Conservation (phyloP, 306 rosid genomes). For the Cicer pinnatifidum region DNA sequence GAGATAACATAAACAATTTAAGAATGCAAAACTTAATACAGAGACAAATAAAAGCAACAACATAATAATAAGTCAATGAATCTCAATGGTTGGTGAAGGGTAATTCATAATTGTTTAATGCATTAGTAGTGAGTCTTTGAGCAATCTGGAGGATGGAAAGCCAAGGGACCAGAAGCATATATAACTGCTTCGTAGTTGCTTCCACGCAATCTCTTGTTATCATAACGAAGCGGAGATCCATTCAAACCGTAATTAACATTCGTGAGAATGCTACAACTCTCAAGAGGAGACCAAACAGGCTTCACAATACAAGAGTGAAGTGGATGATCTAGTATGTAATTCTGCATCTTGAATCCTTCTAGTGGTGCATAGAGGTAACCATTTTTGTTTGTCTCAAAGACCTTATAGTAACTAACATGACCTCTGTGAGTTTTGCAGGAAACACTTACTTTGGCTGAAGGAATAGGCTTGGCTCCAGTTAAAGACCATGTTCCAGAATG, state of each 20-base stretch:
- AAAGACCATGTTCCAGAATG: constrained; percentile 74
- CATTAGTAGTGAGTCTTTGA: constrained; percentile 49
- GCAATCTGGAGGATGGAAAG: constrained; percentile 76
- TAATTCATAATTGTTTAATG: not conserved
- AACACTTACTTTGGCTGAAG: constrained; percentile 76
- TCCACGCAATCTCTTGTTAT: constrained; percentile 62
- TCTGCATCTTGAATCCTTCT: constrained; percentile 65
- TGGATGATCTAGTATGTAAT: constrained; percentile 71
- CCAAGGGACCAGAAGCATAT: constrained; percentile 87
- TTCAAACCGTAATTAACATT: constrained; percentile 75
- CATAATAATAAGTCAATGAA: constrained; percentile 13
- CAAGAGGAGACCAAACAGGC: constrained; percentile 72
- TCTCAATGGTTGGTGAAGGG: constrained; percentile 10
- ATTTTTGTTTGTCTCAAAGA: constrained; percentile 60
- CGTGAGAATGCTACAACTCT: constrained; percentile 62
- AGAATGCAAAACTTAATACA: constrained; percentile 29
- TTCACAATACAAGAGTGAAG: constrained; percentile 80
- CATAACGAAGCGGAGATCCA: constrained; percentile 75
- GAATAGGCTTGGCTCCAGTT: constrained; percentile 67
- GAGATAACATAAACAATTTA: not conserved
- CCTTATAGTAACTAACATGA: constrained; percentile 77
- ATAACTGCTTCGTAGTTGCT: constrained; percentile 69
- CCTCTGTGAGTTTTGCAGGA: constrained; percentile 73
- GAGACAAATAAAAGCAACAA: constrained; percentile 19
- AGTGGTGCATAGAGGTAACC: constrained; percentile 82